These are phyloP conservation scores for Naganishia vaughanmartiniae DNA, from an alignment of 768 basidiomycete species.

Conservation along the genomic window DNA sequence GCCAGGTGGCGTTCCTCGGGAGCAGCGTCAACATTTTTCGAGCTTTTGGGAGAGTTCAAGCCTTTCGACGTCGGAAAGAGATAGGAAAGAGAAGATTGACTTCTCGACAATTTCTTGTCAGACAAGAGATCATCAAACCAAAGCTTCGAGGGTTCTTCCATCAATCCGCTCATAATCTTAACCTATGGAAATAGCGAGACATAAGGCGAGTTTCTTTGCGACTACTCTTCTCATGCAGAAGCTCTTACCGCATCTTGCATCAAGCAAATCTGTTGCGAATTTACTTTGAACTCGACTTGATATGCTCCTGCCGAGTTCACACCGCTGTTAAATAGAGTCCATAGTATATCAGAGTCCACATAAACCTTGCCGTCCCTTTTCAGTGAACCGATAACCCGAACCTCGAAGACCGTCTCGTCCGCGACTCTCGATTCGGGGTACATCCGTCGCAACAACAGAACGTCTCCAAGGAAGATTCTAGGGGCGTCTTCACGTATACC, in stretches of 20 bases:
- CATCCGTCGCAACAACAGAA: conserved; percentile 45
- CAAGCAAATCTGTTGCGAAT: conserved; percentile 33
- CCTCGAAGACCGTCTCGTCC: conserved; percentile 40
- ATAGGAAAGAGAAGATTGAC: conserved; percentile 32
- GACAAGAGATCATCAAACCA: conserved; percentile 21
- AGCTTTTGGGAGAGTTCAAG: not conserved
- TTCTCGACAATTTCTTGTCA: not conserved
- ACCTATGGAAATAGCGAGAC: conserved; percentile 6
- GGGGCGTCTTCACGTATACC: conserved; percentile 52
- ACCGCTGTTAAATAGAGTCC: conserved; percentile 29
- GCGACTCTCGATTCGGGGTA: conserved; percentile 33
- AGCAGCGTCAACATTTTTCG: not conserved
- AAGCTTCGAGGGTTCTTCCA: not conserved
- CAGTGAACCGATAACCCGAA: conserved; percentile 43
- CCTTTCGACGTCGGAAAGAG: conserved; percentile 41
- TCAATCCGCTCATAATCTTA: conserved; percentile 8
- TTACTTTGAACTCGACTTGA: conserved; percentile 37
- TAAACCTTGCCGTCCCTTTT: conserved; percentile 44
- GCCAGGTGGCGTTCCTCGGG: not conserved
- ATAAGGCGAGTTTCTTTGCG: not conserved
- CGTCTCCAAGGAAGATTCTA: conserved; percentile 47
- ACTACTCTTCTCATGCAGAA: not conserved
- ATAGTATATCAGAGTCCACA: conserved; percentile 34
- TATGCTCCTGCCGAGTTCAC: conserved; percentile 32
- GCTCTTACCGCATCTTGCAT: conserved; percentile 46